Base-by-base conservation (phyloP, 306 rosid species). In the Ormosia semicastrata region DNA sequence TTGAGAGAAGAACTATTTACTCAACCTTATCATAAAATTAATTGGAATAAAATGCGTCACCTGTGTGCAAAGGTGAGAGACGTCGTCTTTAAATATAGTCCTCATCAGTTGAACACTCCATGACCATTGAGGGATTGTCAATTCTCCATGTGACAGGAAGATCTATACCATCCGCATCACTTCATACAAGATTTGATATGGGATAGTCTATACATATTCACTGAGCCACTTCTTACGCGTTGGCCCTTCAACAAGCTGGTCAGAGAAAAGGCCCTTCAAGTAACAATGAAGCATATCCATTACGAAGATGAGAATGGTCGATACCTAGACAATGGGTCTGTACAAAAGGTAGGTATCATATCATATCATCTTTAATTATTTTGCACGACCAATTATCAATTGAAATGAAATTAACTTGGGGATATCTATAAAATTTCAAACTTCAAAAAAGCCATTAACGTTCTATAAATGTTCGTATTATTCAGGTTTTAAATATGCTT, bases 211-310 rank as follows among this genome's bases (percentile, higher is more conserved):
- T 90, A 91, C 67, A 68, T 86, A 30, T 82, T 86, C n/a, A 64
- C 74, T 0, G 97, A 93, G 75, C 96, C 96, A 29, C 63, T 93
- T 66, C 86, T 93, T 5, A 87, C 89, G n/a, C 90, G 91, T 0
- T 91, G 98, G 94, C 98, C 97, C 5, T 81, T 87, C 4, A 90
- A 90, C 58, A 93, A 86, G 43, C 4, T 90, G 17, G 49, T 93
- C 0, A 85, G 98, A 59, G 78, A 91, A 39, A 87, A 74, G 49
- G 91, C 95, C 30, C 92, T 92, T 52, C 71, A 88, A 81, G 90
- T 85, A 17, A 89, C 93, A 14, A 89, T 93, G 94, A 83, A 90
- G 40, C 97, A 91, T 44, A 87, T 91, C 14, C 97, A 93, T 72
- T 91, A 93, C 15, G 94, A 89, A 73, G 92, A 90, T 76, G 97